Base-by-base conservation (phyloP, 108 stramenopile species). In the Nitzschia sp. region DNA sequence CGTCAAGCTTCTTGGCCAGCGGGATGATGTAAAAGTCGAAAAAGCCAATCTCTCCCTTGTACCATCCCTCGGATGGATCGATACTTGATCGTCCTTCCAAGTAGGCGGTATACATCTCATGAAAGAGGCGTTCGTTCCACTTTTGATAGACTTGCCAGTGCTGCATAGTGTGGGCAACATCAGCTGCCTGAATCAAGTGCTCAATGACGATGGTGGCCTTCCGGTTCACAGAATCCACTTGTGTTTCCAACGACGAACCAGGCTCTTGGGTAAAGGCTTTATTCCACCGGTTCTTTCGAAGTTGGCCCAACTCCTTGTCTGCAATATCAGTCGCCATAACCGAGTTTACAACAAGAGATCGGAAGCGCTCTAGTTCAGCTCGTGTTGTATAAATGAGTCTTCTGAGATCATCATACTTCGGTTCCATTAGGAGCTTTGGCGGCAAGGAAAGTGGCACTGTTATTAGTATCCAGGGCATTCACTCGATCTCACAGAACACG, bases 371-470 rank as follows among this genome's bases (percentile, higher is more conserved):
- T 43, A 48, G 14, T 25, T 63, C 62, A 15, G 17, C 0, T 24
- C 12, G 62, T 2, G 12, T 48, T 1, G 12, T 12, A 26, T 29
- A 63, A 25, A 63, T 48, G 10, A 37, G 43, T 10, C 17, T 48
- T 50, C 62, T 19, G 10, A 63, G 62, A 9, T 25, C 48, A n/a
- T 70, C 58, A 44, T 74, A 79, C 44, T 76, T 64, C 8, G 72
- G 64, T 57, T 61, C 63, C 54, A 68, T 75, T 14, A 80, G 46
- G 22, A 77, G 29, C 59, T 55, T 15, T 48, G 46, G 6, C 6
- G 17, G 6, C 1, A 48, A 34, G 29, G 6, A 48, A 17, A 10
- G 9, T 43, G 46, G 46, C 46, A 6, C 2, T 17, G 6, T 48
- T 17, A 6, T 48, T 48, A 48, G 46, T 3, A 17, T 5, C 2